Evolutionary conservation across 306 rosid genomes (phyloP).

Genomic region (Boehmeria nivea): DNA sequence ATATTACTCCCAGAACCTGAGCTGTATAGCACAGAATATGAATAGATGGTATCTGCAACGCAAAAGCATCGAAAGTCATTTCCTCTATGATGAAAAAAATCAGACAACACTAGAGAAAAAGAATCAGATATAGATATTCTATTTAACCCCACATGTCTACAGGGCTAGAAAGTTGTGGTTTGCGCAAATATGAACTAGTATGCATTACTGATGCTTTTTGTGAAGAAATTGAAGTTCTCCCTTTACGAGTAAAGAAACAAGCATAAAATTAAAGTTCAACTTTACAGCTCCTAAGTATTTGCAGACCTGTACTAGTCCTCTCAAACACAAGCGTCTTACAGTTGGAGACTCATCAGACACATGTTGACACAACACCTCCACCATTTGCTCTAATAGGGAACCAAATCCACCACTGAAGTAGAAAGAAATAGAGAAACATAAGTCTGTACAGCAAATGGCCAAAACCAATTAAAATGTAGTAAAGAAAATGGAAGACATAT

Average conservation of each 20-base stretch:
- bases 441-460: not conserved
- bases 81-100: not conserved
- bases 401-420: slow-evolving; percentile 62
- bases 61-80: slow-evolving; percentile 17
- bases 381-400: slow-evolving; percentile 79
- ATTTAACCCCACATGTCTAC: too few species aligned
- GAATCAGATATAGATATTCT: not conserved
- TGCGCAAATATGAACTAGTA: too few species aligned
- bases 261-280: too few species aligned
- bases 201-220: too few species aligned
- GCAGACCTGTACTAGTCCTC: slow-evolving; percentile 88
- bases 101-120: not conserved
- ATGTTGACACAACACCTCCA: slow-evolving; percentile 76
- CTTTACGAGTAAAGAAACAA: too few species aligned
- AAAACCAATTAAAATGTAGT: not conserved
- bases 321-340: slow-evolving; percentile 84
- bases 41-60: slow-evolving; percentile 67
- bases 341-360: slow-evolving; percentile 89
- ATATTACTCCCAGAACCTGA: slow-evolving; percentile 82
- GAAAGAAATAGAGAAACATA: slow-evolving; percentile 20
- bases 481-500: not conserved
- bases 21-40: slow-evolving; percentile 67
- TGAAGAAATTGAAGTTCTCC: slow-evolving; percentile 1
- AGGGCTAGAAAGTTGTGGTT: too few species aligned
- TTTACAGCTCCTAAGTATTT: too few species aligned